phyloP scores from a whole-genome alignment of 805 yeast species.

The Priceomyces castillae region DNA sequence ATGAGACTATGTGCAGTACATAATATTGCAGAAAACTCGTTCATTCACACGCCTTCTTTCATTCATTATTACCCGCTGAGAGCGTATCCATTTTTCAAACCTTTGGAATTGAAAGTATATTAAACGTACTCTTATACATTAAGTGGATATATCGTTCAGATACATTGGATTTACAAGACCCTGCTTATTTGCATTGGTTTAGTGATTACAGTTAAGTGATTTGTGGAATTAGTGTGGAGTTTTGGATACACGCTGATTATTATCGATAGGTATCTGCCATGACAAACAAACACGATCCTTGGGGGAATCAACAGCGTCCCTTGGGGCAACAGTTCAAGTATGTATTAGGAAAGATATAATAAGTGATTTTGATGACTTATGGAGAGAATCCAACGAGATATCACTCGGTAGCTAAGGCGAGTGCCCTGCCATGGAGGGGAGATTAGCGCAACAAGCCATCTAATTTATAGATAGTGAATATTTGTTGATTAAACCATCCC shows the following conservation, averaged over 20 bases:
- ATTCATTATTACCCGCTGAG: constrained; percentile 6
- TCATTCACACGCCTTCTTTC: constrained; percentile 5
- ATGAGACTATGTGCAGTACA: not conserved
- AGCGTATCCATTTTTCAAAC: constrained; percentile 5
- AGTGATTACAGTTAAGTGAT: not conserved
- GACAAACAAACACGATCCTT: constrained; percentile 43
- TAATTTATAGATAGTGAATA: not conserved
- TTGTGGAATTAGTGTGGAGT: constrained; percentile 4
- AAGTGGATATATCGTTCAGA: not conserved
- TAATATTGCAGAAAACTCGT: not conserved
- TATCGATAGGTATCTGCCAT: constrained; percentile 14
- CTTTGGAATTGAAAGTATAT: constrained; percentile 1
- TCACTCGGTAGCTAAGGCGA: not conserved
- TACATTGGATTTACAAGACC: not conserved
- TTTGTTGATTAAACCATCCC: not conserved
- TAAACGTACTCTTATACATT: not conserved
- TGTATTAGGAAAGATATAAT: constrained; percentile 15
- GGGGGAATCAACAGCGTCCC: constrained; percentile 43
- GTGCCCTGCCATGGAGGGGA: not conserved
- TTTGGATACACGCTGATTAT: constrained; percentile 2
- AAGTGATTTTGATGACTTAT: not conserved
- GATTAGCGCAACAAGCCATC: not conserved
- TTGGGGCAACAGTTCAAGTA: constrained; percentile 44
- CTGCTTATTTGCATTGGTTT: constrained; percentile 1
- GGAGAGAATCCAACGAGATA: not conserved